Percentiles rank a stretch among this genome's conserved stretches.
These are phyloP conservation scores for Penicillium bialowiezense DNA, from an alignment of 495 filamentous ascomycete genomes.

Conservation along the genomic window DNA sequence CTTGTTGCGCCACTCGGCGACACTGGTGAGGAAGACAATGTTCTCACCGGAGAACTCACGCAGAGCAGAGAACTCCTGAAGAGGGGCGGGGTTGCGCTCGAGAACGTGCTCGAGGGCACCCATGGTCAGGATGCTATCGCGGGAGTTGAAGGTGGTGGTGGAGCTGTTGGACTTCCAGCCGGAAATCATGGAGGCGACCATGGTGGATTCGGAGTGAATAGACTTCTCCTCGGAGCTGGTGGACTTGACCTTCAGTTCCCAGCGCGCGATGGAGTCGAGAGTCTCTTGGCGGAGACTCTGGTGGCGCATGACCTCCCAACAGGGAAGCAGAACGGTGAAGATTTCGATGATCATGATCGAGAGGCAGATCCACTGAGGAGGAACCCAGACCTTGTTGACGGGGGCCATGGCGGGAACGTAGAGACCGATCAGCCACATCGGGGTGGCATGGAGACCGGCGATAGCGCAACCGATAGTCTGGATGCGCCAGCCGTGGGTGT, in stretches of 20 bases:
- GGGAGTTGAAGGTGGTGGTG: constrained; percentile 21
- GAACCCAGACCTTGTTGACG: constrained; percentile 52
- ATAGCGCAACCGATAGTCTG: constrained; percentile 62
- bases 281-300: constrained; percentile 42
- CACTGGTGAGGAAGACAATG: constrained; percentile 60
- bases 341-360: constrained; percentile 53
- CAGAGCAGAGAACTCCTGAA: constrained; percentile 58
- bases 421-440: constrained; percentile 61
- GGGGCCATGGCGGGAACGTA: constrained; percentile 56
- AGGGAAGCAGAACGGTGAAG: constrained; percentile 53
- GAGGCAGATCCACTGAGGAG: constrained; percentile 57
- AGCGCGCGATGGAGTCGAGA: constrained; percentile 34
- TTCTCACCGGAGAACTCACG: constrained; percentile 68
- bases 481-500: constrained; percentile 66
- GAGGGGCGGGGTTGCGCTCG: constrained; percentile 48
- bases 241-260: constrained; percentile 30
- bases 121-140: constrained; percentile 53
- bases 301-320: constrained; percentile 52
- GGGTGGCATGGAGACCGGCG: constrained; percentile 59
- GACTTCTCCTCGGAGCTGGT: constrained; percentile 24
- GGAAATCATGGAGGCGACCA: constrained; percentile 33
- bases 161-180: constrained; percentile 35
- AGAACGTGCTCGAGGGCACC: constrained; percentile 58
- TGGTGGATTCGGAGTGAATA: constrained; percentile 26
- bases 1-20: constrained; percentile 52